These are phyloP conservation scores for Schizosaccharomyces cryophilus DNA, from an alignment of 805 yeast genomes.

Conservation along the genomic window DNA sequence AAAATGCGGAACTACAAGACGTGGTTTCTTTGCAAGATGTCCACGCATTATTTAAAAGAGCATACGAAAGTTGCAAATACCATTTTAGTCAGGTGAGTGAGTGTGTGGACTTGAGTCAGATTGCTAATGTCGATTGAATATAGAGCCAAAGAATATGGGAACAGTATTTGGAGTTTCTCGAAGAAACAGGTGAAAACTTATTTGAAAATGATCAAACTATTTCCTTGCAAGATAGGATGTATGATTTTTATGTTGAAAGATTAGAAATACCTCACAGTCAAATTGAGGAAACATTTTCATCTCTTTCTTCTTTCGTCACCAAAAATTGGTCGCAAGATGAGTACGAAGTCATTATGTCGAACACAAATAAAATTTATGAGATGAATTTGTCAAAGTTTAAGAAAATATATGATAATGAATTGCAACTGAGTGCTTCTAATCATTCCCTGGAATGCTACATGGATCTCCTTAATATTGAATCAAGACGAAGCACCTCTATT, in stretches of 20 bases:
- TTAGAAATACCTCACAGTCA: conserved; percentile 11
- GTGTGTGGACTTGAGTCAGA: too few relatives aligned
- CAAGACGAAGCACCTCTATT: conserved; percentile 7
- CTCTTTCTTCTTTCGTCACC: conserved; percentile 12
- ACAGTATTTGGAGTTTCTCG: conserved; percentile 6
- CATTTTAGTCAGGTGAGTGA: conserved; percentile 2
- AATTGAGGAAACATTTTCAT: conserved; percentile 11
- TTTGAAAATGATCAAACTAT: neutral
- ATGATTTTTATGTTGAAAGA: conserved; percentile 8
- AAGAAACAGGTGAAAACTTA: neutral
- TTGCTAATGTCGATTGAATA: too few relatives aligned
- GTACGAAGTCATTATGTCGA: conserved; percentile 11
- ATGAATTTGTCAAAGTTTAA: conserved; percentile 5
- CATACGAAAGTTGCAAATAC: conserved; percentile 7
- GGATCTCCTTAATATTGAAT: conserved; percentile 11
- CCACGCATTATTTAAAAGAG: conserved; percentile 5
- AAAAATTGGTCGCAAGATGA: conserved; percentile 6
- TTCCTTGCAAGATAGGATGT: neutral
- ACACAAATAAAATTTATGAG: conserved; percentile 9
- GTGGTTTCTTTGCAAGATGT: conserved; percentile 3
- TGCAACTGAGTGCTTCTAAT: neutral
- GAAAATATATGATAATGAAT: conserved; percentile 8
- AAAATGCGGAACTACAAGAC: neutral
- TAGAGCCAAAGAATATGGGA: conserved; percentile 7
- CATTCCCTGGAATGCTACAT: conserved; percentile 7